phyloP scores from a whole-genome alignment of 345 rosid genomes.

The Gossypium arboreum region DNA sequence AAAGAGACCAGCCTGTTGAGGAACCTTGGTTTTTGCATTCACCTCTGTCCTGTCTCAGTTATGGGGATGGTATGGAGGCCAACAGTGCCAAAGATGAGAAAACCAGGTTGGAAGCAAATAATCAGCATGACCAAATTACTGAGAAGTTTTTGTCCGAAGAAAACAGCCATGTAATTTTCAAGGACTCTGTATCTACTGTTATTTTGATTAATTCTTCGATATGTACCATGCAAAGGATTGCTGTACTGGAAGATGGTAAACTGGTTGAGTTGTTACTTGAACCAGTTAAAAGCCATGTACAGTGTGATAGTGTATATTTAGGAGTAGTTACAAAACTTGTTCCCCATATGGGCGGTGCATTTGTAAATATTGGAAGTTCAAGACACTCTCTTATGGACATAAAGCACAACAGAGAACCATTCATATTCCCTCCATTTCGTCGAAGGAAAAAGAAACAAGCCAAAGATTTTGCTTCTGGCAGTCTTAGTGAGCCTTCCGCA shows the following conservation, averaged over 20 bases:
- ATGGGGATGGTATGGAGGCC: conserved; percentile 27
- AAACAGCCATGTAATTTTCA: conserved; percentile 31
- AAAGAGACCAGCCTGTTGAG: conserved; percentile 73
- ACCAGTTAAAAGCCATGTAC: conserved; percentile 87
- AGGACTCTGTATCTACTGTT: conserved; percentile 47
- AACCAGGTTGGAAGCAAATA: conserved; percentile 21
- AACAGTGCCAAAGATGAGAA: conserved; percentile 32
- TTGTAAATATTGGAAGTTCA: conserved; percentile 82
- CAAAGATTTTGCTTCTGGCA: conserved; percentile 33
- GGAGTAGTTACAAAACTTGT: conserved; percentile 81
- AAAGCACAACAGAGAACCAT: conserved; percentile 70
- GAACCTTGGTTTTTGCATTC: conserved; percentile 79
- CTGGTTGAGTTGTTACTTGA: conserved; percentile 87
- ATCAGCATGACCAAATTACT: conserved; percentile 36
- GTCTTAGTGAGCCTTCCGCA: conserved; percentile 35
- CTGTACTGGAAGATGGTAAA: conserved; percentile 80
- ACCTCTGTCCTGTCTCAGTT: conserved; percentile 25
- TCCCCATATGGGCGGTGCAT: conserved; percentile 98
- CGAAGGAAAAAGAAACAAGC: conserved; percentile 40
- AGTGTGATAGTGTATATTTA: conserved; percentile 87
- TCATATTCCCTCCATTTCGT: conserved; percentile 82
- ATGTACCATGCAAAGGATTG: conserved; percentile 95
- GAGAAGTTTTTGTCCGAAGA: conserved; percentile 46
- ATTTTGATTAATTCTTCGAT: conserved; percentile 85
- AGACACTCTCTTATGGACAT: conserved; percentile 91